These are phyloP conservation scores for Penicillium taxi DNA, from an alignment of 495 filamentous ascomycete species.

Conservation along the genomic window DNA sequence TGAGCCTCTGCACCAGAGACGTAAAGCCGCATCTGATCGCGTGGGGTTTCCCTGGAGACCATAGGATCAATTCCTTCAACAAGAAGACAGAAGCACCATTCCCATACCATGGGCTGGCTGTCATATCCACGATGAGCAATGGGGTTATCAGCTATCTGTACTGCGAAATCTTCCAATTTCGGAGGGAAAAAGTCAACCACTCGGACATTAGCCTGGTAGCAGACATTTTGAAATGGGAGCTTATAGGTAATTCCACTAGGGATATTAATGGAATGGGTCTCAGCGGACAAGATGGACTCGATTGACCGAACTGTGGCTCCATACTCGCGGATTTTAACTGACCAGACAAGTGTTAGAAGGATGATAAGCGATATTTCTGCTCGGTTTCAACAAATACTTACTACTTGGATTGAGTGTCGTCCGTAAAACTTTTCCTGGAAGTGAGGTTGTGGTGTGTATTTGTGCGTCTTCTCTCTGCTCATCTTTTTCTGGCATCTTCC, in stretches of 20 bases:
- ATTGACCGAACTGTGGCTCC: constrained; percentile 23
- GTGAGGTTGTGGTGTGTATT: constrained; percentile 12
- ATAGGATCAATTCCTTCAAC: constrained; percentile 51
- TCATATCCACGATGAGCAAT: constrained; percentile 39
- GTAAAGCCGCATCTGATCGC: constrained; percentile 50
- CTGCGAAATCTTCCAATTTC: constrained; percentile 65
- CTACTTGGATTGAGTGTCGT: constrained; percentile 31
- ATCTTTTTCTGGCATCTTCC: constrained; percentile 27
- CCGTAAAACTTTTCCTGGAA: constrained; percentile 23
- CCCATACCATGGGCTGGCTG: constrained; percentile 44
- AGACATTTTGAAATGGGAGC: constrained; percentile 65
- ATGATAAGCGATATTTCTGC: no score
- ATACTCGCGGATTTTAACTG: constrained; percentile 30
- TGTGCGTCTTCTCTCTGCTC: constrained; percentile 30
- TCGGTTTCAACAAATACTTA: constrained; percentile 20
- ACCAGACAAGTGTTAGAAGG: no score
- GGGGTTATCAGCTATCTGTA: constrained; percentile 37
- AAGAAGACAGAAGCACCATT: constrained; percentile 71
- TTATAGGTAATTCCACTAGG: constrained; percentile 36
- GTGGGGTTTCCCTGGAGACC: constrained; percentile 23
- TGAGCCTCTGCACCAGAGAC: constrained; percentile 60
- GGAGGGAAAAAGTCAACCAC: constrained; percentile 76
- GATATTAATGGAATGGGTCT: constrained; percentile 34
- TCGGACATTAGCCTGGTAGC: constrained; percentile 59
- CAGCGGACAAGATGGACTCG: constrained; percentile 35